Evolutionary conservation across 1,284 basidiomycete species (phyloP).

Genomic region (Omphalotus olearius): DNA sequence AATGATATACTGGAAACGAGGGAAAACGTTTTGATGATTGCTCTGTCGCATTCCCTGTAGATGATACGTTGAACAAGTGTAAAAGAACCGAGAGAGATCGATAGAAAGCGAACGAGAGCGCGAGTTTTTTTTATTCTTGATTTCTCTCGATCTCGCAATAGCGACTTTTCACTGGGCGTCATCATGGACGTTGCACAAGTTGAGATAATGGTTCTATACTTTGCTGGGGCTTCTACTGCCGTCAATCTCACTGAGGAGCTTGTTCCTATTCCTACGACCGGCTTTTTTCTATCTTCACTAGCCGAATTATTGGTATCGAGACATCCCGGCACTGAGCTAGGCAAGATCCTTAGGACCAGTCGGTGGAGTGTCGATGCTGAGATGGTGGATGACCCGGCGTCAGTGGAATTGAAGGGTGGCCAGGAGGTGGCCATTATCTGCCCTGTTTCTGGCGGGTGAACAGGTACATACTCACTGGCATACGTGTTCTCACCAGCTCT

Average conservation of each 20-base stretch:
- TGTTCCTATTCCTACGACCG: slow-evolving; percentile 37
- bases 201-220: slow-evolving; percentile 69
- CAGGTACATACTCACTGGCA: not conserved
- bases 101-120: too few relatives aligned
- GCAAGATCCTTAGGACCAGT: slow-evolving; percentile 48
- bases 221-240: slow-evolving; percentile 73
- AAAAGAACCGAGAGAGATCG: too few relatives aligned
- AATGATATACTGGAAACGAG: too few relatives aligned
- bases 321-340: slow-evolving; percentile 49
- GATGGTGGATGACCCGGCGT: slow-evolving; percentile 63
- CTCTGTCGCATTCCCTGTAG: too few relatives aligned
- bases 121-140: too few relatives aligned
- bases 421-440: slow-evolving; percentile 80
- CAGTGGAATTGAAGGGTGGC: slow-evolving; percentile 55
- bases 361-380: slow-evolving; percentile 79
- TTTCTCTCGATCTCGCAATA: too few relatives aligned
- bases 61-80: too few relatives aligned
- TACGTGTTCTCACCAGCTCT: not conserved
- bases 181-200: slow-evolving; percentile 8
- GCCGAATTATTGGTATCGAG: slow-evolving; percentile 42
- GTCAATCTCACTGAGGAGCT: slow-evolving; percentile 51
- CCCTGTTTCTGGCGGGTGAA: slow-evolving; percentile 74
- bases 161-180: not conserved
- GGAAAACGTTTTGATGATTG: too few relatives aligned
- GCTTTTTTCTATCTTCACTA: slow-evolving; percentile 52